Evolutionary conservation across 306 rosid species (phyloP).

Genomic region (Pueraria montana): DNA sequence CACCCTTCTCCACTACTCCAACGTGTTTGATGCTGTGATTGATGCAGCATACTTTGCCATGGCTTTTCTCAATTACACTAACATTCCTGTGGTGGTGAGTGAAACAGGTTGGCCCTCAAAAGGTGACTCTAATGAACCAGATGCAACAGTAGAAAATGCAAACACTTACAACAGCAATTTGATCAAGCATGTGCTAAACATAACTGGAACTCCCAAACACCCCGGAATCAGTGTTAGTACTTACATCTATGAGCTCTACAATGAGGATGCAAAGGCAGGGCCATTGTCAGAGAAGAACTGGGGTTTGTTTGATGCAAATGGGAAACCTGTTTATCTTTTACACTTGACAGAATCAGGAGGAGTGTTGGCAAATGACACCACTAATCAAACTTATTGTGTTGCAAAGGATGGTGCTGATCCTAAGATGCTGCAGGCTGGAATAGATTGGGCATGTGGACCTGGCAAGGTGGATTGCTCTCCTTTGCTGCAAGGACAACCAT

Average conservation of each 20-base stretch:
- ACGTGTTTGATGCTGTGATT: conserved; percentile 83
- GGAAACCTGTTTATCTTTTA: conserved; percentile 71
- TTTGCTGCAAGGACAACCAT: conserved; percentile 76
- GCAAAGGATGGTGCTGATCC: conserved; percentile 79
- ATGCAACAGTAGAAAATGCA: conserved; percentile 84
- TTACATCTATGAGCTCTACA: conserved; percentile 84
- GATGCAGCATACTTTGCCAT: conserved; percentile 86
- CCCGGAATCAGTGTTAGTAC: conserved; percentile 81
- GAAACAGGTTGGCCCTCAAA: conserved; percentile 93
- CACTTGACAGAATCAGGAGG: conserved; percentile 76
- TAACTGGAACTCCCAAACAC: conserved; percentile 85
- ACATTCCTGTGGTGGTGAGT: conserved; percentile 74
- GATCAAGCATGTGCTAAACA: conserved; percentile 75
- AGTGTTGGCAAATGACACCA: conserved; percentile 78
- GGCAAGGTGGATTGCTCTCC: conserved; percentile 90
- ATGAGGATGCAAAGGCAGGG: conserved; percentile 79
- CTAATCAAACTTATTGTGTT: conserved; percentile 72
- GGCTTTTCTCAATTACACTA: conserved; percentile 79
- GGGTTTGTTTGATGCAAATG: conserved; percentile 79
- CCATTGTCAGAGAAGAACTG: conserved; percentile 81
- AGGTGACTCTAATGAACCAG: conserved; percentile 75
- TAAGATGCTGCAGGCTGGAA: conserved; percentile 97
- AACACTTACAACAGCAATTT: conserved; percentile 87
- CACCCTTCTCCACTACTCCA: conserved; percentile 82
- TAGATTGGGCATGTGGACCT: conserved; percentile 99